phyloP scores from a whole-genome alignment of 495 filamentous ascomycete species.

The Lasiosphaeris hirsuta region DNA sequence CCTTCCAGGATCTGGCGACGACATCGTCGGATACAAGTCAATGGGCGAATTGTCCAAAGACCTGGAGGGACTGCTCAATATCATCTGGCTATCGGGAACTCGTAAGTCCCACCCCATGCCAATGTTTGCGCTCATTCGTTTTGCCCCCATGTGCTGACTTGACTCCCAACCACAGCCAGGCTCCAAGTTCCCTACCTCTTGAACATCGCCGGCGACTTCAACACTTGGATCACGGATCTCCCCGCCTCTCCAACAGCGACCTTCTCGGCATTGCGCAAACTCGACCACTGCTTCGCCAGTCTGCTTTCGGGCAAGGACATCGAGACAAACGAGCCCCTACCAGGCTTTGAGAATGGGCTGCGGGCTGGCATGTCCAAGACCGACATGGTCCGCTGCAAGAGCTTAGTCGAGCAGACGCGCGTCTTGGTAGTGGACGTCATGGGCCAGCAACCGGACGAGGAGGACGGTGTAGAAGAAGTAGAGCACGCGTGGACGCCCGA shows the following conservation, averaged over 20 bases:
- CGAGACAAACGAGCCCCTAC: conserved; percentile 59
- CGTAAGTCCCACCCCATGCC: conserved; percentile 55
- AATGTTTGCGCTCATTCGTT: neutral
- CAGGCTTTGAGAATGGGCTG: conserved; percentile 61
- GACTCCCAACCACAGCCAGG: conserved; percentile 49
- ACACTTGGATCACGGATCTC: conserved; percentile 63
- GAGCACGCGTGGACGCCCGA: conserved; percentile 15
- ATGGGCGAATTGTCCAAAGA: conserved; percentile 68
- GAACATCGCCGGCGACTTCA: conserved; percentile 66
- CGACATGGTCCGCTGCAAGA: conserved; percentile 80
- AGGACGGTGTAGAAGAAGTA: conserved; percentile 38
- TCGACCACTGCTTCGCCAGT: conserved; percentile 73
- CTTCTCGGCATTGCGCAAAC: conserved; percentile 66
- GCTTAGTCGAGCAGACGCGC: conserved; percentile 66
- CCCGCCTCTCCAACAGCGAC: conserved; percentile 61
- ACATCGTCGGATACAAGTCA: conserved; percentile 61
- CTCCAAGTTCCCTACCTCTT: conserved; percentile 83
- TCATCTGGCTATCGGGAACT: conserved; percentile 79
- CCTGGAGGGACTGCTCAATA: conserved; percentile 66
- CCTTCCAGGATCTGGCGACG: conserved; percentile 47
- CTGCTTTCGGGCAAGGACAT: conserved; percentile 64
- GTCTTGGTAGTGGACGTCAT: conserved; percentile 64
- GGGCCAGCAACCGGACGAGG: conserved; percentile 40
- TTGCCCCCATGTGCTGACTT: too few relatives aligned
- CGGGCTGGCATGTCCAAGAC: conserved; percentile 55